Conservation (phyloP, 1,284 basidiomycete species). For the Trichosporon faecale region DNA sequence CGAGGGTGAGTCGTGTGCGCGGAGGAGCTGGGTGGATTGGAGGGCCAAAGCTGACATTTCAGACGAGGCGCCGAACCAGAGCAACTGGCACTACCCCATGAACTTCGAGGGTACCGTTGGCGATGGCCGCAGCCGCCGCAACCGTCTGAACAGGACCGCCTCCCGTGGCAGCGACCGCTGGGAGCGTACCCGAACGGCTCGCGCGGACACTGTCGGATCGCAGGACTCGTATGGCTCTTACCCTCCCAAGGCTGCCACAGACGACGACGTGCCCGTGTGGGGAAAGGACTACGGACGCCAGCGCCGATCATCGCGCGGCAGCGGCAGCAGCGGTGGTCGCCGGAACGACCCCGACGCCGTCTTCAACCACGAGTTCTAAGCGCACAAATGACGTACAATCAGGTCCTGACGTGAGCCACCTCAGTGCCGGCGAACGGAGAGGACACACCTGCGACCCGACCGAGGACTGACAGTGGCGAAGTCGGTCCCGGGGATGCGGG, state of each 20-base stretch:
- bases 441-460: neutral
- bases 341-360: conserved; percentile 31
- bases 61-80: conserved; percentile 51
- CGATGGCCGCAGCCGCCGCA: conserved; percentile 31
- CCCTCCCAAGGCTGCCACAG: conserved; percentile 38
- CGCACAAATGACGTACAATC: neutral
- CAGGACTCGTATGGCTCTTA: conserved; percentile 32
- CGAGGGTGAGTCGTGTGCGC: conserved; percentile 17
- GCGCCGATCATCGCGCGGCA: conserved; percentile 27
- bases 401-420: neutral
- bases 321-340: conserved; percentile 13
- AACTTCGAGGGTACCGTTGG: conserved; percentile 52
- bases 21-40: neutral
- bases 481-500: neutral
- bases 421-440: neutral
- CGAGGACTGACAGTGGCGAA: neutral
- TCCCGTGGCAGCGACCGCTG: conserved; percentile 36
- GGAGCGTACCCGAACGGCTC: conserved; percentile 38
- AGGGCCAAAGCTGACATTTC: neutral
- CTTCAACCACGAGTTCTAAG: conserved; percentile 43
- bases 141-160: conserved; percentile 21
- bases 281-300: conserved; percentile 51
- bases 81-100: conserved; percentile 52
- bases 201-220: conserved; percentile 14
- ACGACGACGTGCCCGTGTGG: conserved; percentile 54